Evolutionary conservation across 257 asterid genomes (phyloP).

Genomic region (Echites panduratus): DNA sequence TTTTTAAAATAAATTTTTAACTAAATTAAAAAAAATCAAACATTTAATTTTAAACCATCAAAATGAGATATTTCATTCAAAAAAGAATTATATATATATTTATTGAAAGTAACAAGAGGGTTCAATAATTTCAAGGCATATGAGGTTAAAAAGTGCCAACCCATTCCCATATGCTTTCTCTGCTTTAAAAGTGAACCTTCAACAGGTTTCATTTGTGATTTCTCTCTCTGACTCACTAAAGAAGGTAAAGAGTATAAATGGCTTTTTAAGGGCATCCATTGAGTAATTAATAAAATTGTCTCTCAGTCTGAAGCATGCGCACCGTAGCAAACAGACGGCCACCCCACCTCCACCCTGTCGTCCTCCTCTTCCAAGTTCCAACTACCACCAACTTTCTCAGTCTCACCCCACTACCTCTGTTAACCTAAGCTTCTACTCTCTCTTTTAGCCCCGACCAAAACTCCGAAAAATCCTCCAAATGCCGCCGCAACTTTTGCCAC

Average conservation of each 20-base stretch:
- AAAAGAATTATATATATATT: too few relatives aligned
- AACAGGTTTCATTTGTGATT: constrained; percentile 3
- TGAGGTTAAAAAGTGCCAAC: constrained; percentile 32
- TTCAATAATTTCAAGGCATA: constrained; percentile 36
- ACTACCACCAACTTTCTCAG: neutral
- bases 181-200: constrained; percentile 27
- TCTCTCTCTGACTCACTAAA: constrained; percentile 1
- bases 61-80: too few relatives aligned
- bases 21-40: too few relatives aligned
- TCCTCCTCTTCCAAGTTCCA: constrained; percentile 2
- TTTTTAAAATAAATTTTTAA: too few relatives aligned
- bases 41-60: too few relatives aligned
- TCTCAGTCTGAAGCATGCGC: constrained; percentile 10
- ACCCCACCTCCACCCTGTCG: constrained; percentile 1
- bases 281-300: neutral
- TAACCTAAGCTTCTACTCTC: too few relatives aligned
- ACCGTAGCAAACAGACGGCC: constrained; percentile 26
- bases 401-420: neutral
- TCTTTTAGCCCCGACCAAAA: neutral
- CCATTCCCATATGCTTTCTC: constrained; percentile 11
- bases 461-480: neutral
- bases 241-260: constrained; percentile 7
- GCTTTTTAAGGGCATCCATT: neutral
- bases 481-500: neutral
- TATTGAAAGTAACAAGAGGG: neutral